A percentile compares a stretch with the other conserved stretches of the same genome.
Conservation (phyloP, 75 land plant species). For the Cunninghamia lanceolata region DNA sequence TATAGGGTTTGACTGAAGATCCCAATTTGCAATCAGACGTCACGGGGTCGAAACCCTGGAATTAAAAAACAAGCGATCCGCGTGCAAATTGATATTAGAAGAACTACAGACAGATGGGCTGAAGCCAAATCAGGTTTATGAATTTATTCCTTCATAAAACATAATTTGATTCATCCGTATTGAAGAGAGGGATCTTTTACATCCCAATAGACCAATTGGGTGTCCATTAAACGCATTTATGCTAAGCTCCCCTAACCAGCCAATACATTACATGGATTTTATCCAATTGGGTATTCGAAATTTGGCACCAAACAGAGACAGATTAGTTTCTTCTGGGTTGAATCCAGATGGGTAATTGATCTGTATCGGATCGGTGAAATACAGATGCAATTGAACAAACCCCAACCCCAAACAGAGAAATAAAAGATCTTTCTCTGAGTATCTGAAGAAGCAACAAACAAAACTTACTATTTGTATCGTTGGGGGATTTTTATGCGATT, state of each 20-base stretch:
- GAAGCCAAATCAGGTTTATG: background rate
- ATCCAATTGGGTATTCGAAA: background rate
- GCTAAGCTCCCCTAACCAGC: background rate
- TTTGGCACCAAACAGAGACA: background rate
- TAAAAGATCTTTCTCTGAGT: background rate
- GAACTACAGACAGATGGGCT: background rate
- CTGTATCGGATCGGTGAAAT: background rate
- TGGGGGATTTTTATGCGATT: background rate
- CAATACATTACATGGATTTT: background rate
- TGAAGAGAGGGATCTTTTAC: constrained; percentile 6
- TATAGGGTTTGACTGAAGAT: background rate
- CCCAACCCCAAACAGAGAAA: constrained; percentile 1
- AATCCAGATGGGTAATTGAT: background rate
- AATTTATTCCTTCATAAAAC: background rate
- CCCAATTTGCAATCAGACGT: too few relatives aligned
- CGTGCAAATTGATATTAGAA: background rate
- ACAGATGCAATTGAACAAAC: background rate
- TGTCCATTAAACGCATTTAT: background rate
- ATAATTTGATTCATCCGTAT: constrained; percentile 11
- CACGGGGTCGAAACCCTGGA: background rate
- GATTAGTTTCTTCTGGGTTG: background rate
- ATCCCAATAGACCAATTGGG: background rate
- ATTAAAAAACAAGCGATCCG: background rate
- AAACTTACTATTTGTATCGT: background rate
- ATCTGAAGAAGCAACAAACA: background rate